Conservation (phyloP, 2,329 filamentous ascomycete genomes). For the Chaetomiaceae sp. region DNA sequence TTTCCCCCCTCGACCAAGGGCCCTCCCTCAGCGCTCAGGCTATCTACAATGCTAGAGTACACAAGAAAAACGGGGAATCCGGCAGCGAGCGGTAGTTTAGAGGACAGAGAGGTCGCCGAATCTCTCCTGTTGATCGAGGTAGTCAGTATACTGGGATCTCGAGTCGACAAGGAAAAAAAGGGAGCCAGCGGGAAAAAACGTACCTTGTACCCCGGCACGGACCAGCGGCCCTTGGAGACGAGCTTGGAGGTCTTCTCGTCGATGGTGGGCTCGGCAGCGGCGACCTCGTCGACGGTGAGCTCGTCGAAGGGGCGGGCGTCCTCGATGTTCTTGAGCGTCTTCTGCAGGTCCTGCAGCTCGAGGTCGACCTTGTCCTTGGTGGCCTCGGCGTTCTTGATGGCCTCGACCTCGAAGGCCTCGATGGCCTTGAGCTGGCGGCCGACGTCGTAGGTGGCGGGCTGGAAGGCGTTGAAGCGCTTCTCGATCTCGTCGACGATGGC, state of each 20-base stretch:
- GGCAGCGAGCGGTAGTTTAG: slow-evolving; percentile 50
- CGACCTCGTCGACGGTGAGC: slow-evolving; percentile 95
- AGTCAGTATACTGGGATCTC: slow-evolving; percentile 36
- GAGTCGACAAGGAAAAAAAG: not conserved
- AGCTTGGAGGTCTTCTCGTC: slow-evolving; percentile 94
- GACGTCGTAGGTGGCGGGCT: slow-evolving; percentile 90
- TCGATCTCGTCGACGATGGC: slow-evolving; percentile 95
- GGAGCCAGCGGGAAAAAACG: slow-evolving; percentile 31
- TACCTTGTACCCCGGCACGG: slow-evolving; percentile 98
- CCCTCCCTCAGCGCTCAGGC: slow-evolving; percentile 22
- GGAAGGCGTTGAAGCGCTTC: slow-evolving; percentile 87
- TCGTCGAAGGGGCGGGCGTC: slow-evolving; percentile 92
- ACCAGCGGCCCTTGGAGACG: slow-evolving; percentile 97
- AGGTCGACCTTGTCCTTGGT: slow-evolving; percentile 95
- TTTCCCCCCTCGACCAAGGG: slow-evolving; percentile 10
- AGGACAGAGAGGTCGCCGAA: slow-evolving; percentile 95
- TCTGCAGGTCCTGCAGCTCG: slow-evolving; percentile 88
- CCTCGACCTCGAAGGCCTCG: slow-evolving; percentile 95
- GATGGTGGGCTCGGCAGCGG: slow-evolving; percentile 89
- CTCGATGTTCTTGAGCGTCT: slow-evolving; percentile 97
- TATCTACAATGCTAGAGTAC: slow-evolving; percentile 71
- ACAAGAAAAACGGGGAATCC: slow-evolving; percentile 47
- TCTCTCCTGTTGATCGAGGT: slow-evolving; percentile 71
- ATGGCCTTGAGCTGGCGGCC: slow-evolving; percentile 94
- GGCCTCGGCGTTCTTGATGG: slow-evolving; percentile 91